Percentiles rank a stretch among this genome's conserved stretches.
phyloP scores from a whole-genome alignment of 2,329 filamentous ascomycete genomes.

The Exophiala phaeomuriformis region DNA sequence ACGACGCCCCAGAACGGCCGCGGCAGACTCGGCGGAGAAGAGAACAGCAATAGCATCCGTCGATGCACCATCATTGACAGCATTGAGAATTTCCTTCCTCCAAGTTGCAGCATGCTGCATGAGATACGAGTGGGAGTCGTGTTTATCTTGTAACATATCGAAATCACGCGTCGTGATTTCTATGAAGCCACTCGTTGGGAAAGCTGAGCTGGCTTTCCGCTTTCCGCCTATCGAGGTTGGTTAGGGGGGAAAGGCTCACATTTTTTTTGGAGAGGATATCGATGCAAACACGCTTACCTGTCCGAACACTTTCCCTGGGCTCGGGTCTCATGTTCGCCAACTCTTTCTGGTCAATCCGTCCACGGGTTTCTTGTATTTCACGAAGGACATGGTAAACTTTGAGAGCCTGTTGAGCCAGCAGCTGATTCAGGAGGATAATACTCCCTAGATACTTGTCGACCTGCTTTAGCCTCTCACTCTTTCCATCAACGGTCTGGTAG shows the following conservation, averaged over 20 bases:
- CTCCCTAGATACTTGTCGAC: neutral
- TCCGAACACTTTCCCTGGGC: neutral
- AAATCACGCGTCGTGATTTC: neutral
- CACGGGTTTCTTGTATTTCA: neutral
- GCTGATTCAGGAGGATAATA: neutral
- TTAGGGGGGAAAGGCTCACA: neutral
- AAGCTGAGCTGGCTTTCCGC: neutral
- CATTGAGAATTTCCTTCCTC: neutral
- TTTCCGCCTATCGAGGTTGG: neutral
- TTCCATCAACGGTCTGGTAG: too few relatives aligned
- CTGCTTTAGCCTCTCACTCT: neutral
- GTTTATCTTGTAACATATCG: neutral
- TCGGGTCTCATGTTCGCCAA: neutral
- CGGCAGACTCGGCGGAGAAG: neutral
- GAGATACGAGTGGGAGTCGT: neutral
- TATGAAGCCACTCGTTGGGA: neutral
- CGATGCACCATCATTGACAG: neutral
- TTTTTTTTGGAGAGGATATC: neutral
- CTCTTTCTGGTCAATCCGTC: neutral
- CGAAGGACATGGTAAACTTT: neutral
- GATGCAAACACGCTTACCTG: neutral
- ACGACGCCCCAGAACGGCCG: neutral
- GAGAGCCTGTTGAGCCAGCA: neutral
- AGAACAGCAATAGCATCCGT: neutral
- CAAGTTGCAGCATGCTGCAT: neutral